Base-by-base conservation (phyloP, 1,284 basidiomycete species). In the Rhodotorula sp. region DNA sequence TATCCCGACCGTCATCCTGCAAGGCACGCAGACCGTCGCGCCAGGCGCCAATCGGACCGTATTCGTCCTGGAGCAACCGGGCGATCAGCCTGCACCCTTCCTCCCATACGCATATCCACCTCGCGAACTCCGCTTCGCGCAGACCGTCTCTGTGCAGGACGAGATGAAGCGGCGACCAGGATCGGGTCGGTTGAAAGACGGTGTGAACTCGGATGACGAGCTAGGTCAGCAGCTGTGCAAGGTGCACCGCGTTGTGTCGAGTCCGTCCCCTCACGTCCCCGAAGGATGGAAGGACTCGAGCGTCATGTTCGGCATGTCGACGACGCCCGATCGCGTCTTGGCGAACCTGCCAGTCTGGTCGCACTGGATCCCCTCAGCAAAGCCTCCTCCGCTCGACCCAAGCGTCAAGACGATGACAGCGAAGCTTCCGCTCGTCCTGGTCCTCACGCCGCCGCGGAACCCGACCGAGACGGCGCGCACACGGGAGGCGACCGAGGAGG, bases 241-340 rank as follows among this genome's bases (percentile, higher is more conserved):
- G 8, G 30, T 61, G 46, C 59, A 72, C 62, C 24, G 18, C 18
- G 70, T 74, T 0, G 68, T 70, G 7, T 70, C 70, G 2, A 63
- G 55, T 4, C 54, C 70, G 18, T 57, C 59, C 10, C 68, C 70
- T 26, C 13, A 22, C 3, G 28, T 67, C 0, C 62, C 73, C 0
- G n/a, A 20, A 2, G 37, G 22, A 13, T 74, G 68, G 68, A 37
- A 24, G 16, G 26, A 66, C 48, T 66, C 26, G 62, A 70, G 67
- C 22, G 61, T 77, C 65, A 77, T 77, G 75, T 76, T 75, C 46
- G 76, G 76, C 31, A 76, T 76, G 69, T 73, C 73, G 28, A 77
- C 76, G n/a, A 70, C 67, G 9, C 71, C 76, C 20, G 71, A 72
- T n/a, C 71, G 75, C 24, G 71, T 73, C 10, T 54, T 76, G 30